phyloP scores from a whole-genome alignment of 352 stramenopile species.

The Albugo laibachii region DNA sequence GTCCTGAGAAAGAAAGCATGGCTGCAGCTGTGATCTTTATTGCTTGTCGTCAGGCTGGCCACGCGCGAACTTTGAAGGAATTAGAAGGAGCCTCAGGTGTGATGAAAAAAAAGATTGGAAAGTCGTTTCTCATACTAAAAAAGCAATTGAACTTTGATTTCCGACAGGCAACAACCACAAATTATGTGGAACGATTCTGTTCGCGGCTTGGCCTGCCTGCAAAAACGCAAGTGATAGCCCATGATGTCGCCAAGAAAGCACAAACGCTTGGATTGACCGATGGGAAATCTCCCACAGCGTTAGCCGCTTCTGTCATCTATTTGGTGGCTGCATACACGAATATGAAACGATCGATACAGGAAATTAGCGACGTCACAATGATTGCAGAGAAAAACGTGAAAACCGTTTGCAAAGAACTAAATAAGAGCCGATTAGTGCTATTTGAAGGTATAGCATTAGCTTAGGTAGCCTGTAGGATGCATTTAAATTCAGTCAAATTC shows the following conservation, averaged over 20 bases:
- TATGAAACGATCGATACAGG: conserved; percentile 54
- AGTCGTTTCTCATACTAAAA: conserved; percentile 52
- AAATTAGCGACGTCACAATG: conserved; percentile 66
- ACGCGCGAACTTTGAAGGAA: conserved; percentile 51
- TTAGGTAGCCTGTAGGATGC: too few relatives aligned
- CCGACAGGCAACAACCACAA: conserved; percentile 40
- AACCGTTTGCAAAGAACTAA: conserved; percentile 67
- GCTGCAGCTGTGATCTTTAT: conserved; percentile 47
- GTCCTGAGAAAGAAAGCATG: conserved; percentile 45
- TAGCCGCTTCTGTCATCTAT: conserved; percentile 64
- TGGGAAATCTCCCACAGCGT: conserved; percentile 45
- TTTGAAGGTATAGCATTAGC: conserved; percentile 33
- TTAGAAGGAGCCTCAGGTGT: conserved; percentile 54
- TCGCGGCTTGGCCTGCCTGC: conserved; percentile 44
- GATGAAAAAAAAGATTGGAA: conserved; percentile 54
- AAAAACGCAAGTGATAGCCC: conserved; percentile 59
- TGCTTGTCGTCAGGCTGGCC: conserved; percentile 39
- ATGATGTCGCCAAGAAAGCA: conserved; percentile 55
- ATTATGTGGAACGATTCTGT: conserved; percentile 62
- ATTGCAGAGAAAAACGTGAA: conserved; percentile 73
- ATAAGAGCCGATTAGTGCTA: conserved; percentile 58
- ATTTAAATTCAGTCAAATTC: too few relatives aligned
- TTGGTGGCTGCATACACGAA: conserved; percentile 67
- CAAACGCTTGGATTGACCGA: conserved; percentile 37
- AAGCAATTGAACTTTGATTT: conserved; percentile 36